These are phyloP conservation scores for Schizophyllum amplum DNA, from an alignment of 1,284 basidiomycete species.

Conservation along the genomic window DNA sequence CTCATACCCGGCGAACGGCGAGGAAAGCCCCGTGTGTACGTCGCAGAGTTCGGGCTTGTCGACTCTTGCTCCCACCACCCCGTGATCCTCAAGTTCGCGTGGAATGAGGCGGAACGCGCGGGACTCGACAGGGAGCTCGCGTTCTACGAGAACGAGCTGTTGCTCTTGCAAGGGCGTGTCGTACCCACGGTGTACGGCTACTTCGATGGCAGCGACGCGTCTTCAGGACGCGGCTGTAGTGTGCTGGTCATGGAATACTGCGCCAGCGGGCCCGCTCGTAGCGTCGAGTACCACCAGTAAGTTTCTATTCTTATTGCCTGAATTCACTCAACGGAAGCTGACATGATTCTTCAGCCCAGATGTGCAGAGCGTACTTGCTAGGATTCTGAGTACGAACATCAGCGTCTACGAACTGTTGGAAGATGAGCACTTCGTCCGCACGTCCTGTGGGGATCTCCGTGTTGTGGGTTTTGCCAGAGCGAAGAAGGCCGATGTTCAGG, in stretches of 20 bases:
- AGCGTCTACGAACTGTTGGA: constrained; percentile 5
- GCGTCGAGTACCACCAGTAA: constrained; percentile 17
- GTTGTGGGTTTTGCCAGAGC: constrained; percentile 10
- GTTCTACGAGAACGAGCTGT: constrained; percentile 22
- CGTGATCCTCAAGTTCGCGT: constrained; percentile 21
- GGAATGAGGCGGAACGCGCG: constrained; percentile 13
- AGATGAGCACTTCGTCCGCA: constrained; percentile 4
- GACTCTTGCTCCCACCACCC: not conserved
- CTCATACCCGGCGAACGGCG: constrained; percentile 12
- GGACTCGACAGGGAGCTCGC: constrained; percentile 19
- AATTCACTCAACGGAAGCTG: constrained; percentile 6
- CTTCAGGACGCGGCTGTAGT: constrained; percentile 21
- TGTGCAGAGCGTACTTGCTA: not conserved
- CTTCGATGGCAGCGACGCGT: constrained; percentile 19
- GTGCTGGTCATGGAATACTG: constrained; percentile 28
- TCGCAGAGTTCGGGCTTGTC: not conserved
- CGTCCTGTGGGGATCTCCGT: not conserved
- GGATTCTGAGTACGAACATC: not conserved
- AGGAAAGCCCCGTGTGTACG: not conserved
- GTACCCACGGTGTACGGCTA: constrained; percentile 26
- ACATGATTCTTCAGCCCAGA: not conserved
- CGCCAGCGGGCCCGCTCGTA: constrained; percentile 10
- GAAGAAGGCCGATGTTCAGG: not conserved
- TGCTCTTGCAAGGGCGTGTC: constrained; percentile 22
- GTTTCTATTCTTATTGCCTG: not conserved